Percentiles rank a stretch among this genome's conserved stretches.
Evolutionary conservation across 1,139 yeast species (phyloP).

Genomic region (Zhuliangozyma parablackwelliae): DNA sequence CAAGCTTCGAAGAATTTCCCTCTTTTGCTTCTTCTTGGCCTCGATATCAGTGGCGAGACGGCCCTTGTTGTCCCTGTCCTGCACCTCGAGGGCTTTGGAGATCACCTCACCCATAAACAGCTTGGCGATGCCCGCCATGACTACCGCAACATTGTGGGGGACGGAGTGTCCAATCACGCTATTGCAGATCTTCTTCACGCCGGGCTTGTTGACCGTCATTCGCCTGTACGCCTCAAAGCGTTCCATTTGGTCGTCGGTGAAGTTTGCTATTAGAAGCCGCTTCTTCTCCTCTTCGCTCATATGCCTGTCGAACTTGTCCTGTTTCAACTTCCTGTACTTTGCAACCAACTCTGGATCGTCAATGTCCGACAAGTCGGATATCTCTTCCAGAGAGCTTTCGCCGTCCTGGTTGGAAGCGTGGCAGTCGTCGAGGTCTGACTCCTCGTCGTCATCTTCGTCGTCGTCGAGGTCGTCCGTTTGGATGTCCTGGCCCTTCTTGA

Average conservation of each 20-base stretch:
- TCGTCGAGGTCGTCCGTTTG: constrained; percentile 11
- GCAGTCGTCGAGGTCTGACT: constrained; percentile 8
- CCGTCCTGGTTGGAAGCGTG: constrained; percentile 2
- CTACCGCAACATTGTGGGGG: constrained; percentile 78
- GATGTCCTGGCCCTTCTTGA: constrained; percentile 4
- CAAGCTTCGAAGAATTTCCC: constrained; percentile 22
- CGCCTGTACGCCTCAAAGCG: constrained; percentile 85
- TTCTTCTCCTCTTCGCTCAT: constrained; percentile 49
- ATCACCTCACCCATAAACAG: constrained; percentile 85
- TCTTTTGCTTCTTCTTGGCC: constrained; percentile 30
- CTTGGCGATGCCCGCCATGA: constrained; percentile 83
- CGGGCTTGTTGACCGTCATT: constrained; percentile 73
- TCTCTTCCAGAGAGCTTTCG: constrained; percentile 13
- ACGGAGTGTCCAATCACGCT: constrained; percentile 77
- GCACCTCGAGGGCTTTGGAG: constrained; percentile 72
- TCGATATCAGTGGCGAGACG: constrained; percentile 35
- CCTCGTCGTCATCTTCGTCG: constrained; percentile 23
- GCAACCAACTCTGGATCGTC: constrained; percentile 35
- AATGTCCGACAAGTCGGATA: constrained; percentile 28
- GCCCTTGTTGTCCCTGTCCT: constrained; percentile 49
- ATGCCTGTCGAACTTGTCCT: constrained; percentile 17
- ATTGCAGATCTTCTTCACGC: constrained; percentile 78
- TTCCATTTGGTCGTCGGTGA: constrained; percentile 80
- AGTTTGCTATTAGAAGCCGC: constrained; percentile 63
- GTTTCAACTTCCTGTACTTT: constrained; percentile 25